Evolutionary conservation across 73 alveolate species (phyloP).

Genomic region (Blepharisma japonicum): DNA sequence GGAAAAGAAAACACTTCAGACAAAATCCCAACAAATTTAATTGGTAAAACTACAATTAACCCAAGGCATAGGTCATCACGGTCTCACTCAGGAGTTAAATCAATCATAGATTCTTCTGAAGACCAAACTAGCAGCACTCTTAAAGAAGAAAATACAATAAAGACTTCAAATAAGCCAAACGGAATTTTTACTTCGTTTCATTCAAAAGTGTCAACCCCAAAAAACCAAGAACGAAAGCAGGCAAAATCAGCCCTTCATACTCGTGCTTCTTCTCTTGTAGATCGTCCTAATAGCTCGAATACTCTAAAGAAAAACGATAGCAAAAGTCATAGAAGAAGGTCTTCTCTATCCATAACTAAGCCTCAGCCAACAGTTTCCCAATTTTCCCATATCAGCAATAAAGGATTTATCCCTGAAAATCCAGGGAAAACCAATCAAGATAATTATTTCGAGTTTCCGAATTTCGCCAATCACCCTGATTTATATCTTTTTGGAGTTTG

Average conservation of each 20-base stretch:
- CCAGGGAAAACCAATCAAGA: slow-evolving; percentile 55
- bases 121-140: too few relatives aligned
- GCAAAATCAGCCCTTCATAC: slow-evolving; percentile 13
- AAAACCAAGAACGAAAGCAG: neutral
- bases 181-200: too few relatives aligned
- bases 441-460: slow-evolving; percentile 36
- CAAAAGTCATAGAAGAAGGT: neutral
- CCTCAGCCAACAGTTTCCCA: slow-evolving; percentile 23
- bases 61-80: too few relatives aligned
- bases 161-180: too few relatives aligned
- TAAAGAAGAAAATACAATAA: too few relatives aligned
- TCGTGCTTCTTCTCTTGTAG: neutral
- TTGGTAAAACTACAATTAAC: too few relatives aligned
- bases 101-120: too few relatives aligned
- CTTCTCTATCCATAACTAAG: neutral
- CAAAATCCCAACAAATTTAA: too few relatives aligned
- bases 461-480: slow-evolving; percentile 42
- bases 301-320: neutral
- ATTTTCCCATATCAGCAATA: slow-evolving; percentile 39
- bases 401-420: slow-evolving; percentile 48
- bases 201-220: neutral
- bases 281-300: neutral
- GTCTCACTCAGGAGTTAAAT: too few relatives aligned
- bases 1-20: too few relatives aligned
- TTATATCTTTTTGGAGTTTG: slow-evolving; percentile 52